Base-by-base conservation (phyloP, 2,329 filamentous ascomycete species). In the Aureobasidium leucospermi region DNA sequence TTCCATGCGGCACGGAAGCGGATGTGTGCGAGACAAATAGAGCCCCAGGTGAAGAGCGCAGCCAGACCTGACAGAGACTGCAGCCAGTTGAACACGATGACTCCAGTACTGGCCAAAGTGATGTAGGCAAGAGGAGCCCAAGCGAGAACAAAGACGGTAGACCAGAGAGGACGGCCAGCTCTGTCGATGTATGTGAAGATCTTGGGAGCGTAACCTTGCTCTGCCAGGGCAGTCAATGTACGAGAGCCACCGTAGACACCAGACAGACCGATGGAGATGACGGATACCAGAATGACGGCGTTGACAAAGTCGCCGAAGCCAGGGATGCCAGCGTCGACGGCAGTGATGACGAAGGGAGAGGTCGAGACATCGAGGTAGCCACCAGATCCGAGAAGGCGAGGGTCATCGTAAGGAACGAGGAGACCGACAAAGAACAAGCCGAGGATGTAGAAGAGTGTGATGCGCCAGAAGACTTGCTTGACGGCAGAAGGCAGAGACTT, bases 391-490 rank as follows among this genome's bases (percentile, higher is more conserved):
- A 90, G 77, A 0, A 96, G 85, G 2, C 81, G 78, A 0, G 69
- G 60, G 63, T 95, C 83, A 66, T 82, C 76, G 70, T 88, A 92
- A 0, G 86, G 88, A 0, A 96, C 90, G 2, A 96, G 79, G 1
- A 96, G 80, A 31, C 93, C 90, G 60, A 96, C 85, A 4, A 96
- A 77, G 5, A 85, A 84, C 10, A 96, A 80, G 0, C 89, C 88
- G 32, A 95, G 85, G 52, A 96, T 81, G 75, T 96, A 96, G 77
- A 96, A 96, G 7, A 57, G 52, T 19, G 51, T 38, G 69, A 96
- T 96, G 68, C 92, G 87, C 91, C 92, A 96, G 73, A 96, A 96
- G 19, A 96, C 90, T 71, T 96, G 91, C 75, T 95, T 96, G 68
- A 95, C 85, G 11, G 92, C 92, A 0, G 85, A 90, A 0, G 92